Evolutionary conservation across 495 filamentous ascomycete species (phyloP), one percentile per base, ranked within the genome.

Genomic region (Pyronema domesticum): DNA sequence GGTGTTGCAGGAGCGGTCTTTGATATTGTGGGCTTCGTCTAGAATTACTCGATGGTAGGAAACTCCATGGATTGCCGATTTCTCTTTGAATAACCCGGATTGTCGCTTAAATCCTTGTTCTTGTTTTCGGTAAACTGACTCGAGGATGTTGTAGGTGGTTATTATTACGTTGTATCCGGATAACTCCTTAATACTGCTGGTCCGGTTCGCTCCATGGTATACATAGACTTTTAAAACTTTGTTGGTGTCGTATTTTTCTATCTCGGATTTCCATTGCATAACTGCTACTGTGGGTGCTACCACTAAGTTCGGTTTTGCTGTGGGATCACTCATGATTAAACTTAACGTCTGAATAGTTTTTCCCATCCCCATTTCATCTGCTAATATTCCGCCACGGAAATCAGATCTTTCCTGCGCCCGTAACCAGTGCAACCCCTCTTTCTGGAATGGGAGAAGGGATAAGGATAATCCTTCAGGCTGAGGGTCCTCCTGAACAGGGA

Each of bases 341-440:
- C 89, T 93, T 6, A 98, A 88, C 1, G 91, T 88, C 59, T 98
- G 91, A 39, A 98, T 95, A 0, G 91, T 98, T 72, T 98, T 98
- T 33, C 91, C 91, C 76, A 96, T 91, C 19, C 62, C 61, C 61
- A 65, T 65, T 47, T 63, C 62, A 61, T 96, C 91, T 45, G 89
- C 91, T 6, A 98, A 73, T 30, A 98, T 72, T 8, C 91, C 91
- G 36, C 91, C 91, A 57, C 79, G 82, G 72, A 86, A 98, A 52
- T 80, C 66, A 1, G 82, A 83, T 66, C 83, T 72, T 63, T 98
- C 91, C 72, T 95, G 93, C 43, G 71, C 76, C 55, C 75, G 79
- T 84, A 98, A 89, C 91, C 91, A 98, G 55, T 86, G 80, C 37
- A 98, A 69, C 6, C 91, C 91, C 67, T 95, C 83, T 13, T 93